Conservation (phyloP, 495 filamentous ascomycete genomes). For the Zalerion maritima region DNA sequence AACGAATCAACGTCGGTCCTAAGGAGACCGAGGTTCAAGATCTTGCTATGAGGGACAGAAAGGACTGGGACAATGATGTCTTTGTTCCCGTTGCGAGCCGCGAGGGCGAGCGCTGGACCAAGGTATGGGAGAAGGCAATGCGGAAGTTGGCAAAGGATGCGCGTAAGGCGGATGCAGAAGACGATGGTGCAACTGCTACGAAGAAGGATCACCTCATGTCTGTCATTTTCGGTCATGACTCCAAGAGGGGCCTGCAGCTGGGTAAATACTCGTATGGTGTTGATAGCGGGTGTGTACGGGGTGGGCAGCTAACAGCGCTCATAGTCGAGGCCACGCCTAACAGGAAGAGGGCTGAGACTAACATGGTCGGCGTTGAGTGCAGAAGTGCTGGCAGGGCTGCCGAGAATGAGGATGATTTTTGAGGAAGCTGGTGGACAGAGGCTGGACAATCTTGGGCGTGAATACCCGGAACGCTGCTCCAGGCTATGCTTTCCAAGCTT, state of each 20-base stretch:
- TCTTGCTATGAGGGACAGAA: too few relatives aligned
- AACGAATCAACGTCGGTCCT: too few relatives aligned
- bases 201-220: slow-evolving; percentile 23
- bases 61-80: slow-evolving; percentile 31
- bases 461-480: too few relatives aligned
- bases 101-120: slow-evolving; percentile 51
- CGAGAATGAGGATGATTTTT: too few relatives aligned
- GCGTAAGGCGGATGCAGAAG: slow-evolving; percentile 3
- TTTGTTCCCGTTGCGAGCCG: slow-evolving; percentile 43
- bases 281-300: slow-evolving; percentile 67
- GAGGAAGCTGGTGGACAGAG: too few relatives aligned
- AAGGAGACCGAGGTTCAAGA: slow-evolving; percentile 3
- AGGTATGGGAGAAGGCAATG: slow-evolving; percentile 28
- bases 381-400: too few relatives aligned
- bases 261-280: slow-evolving; percentile 65
- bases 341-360: slow-evolving; percentile 8
- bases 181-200: slow-evolving; percentile 45
- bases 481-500: too few relatives aligned
- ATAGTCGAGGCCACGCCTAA: slow-evolving; percentile 42
- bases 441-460: too few relatives aligned
- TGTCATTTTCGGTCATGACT: slow-evolving; percentile 78
- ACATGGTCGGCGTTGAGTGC: too few relatives aligned
- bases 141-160: slow-evolving; percentile 17
- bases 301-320: slow-evolving; percentile 59
- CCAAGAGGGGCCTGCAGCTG: slow-evolving; percentile 51